Percentiles rank a stretch among this genome's conserved stretches.
Evolutionary conservation across 805 yeast genomes (phyloP).

Genomic region (Candida hispaniensis): DNA sequence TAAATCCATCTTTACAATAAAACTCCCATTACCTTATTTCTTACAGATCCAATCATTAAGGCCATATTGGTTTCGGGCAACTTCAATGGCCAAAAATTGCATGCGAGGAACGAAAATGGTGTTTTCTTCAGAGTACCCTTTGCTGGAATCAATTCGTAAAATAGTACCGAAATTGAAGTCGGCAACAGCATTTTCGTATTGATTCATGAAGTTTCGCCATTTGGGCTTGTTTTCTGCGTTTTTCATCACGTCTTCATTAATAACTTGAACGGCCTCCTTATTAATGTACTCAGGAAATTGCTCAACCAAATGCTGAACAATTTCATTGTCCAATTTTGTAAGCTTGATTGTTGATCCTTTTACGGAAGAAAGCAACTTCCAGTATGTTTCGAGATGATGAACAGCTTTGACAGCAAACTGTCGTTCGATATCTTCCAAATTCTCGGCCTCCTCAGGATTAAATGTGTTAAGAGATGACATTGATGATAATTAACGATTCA

Average conservation of each 20-base stretch:
- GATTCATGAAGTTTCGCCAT: conserved; percentile 83
- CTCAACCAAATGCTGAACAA: conserved; percentile 35
- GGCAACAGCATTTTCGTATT: conserved; percentile 68
- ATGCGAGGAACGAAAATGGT: conserved; percentile 86
- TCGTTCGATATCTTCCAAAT: conserved; percentile 89
- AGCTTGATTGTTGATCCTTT: conserved; percentile 68
- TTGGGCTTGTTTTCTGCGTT: conserved; percentile 64
- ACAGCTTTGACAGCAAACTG: conserved; percentile 98
- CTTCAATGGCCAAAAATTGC: conserved; percentile 91
- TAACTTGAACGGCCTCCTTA: conserved; percentile 42
- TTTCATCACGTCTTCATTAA: conserved; percentile 76
- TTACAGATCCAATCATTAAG: conserved; percentile 78
- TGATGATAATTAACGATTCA: too few species aligned
- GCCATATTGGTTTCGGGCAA: conserved; percentile 83
- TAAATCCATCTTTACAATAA: conserved; percentile 57
- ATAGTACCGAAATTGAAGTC: conserved; percentile 95
- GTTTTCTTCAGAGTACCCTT: conserved; percentile 70
- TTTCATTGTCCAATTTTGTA: conserved; percentile 32
- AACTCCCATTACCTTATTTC: conserved; percentile 56
- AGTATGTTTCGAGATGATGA: conserved; percentile 71
- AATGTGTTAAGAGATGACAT: conserved; percentile 33
- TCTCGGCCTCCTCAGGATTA: conserved; percentile 85
- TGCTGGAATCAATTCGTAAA: conserved; percentile 58
- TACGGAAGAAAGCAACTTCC: conserved; percentile 62
- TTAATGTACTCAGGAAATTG: conserved; percentile 84